Base-by-base conservation (phyloP, 495 filamentous ascomycete species). In the Pseudomonodictys pantanalensis region DNA sequence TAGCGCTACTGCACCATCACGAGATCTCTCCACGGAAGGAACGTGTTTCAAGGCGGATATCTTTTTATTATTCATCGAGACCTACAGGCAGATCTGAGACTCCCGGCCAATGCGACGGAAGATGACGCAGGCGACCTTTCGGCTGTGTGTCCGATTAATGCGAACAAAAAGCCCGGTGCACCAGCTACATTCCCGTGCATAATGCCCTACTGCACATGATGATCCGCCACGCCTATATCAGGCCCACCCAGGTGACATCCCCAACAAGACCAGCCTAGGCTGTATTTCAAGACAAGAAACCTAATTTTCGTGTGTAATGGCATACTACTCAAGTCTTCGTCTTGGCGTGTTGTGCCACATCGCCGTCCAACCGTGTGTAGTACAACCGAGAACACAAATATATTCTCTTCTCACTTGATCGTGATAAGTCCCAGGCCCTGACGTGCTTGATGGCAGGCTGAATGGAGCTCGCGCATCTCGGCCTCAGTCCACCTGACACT, bases 401-500 rank as follows among this genome's bases (percentile, higher is more conserved):
- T 23, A 39, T n/a, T n/a, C n/a, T n/a, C 52, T 49, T 53, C 58
- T 62, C 53, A 88, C 68, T 92, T 96, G 23, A 96, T 84, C 53
- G 78, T 81, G 68, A 96, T 77, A 66, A 97, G 95, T 5, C 85
- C 91, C 53, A 95, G 78, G 1, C 92, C 91, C 28, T 85, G 75
- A 33, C 91, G 81, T 0, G 92, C 91, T 35, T 75, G 74, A 56
- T 78, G 76, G 56, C 85, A 83, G 0, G 91, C 92, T 66, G 75
- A 80, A 69, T 81, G 86, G 64, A 96, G 70, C 35, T 81, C 83
- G 73, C 95, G 88, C 29, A 91, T 87, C 71, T 97, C 92, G 3
- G 67, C 75, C 71, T 96, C 91, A 10, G 92, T 96, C 92, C 92
- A 97, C 72, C 91, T 85, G 26, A 96, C 86, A 56, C 74, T 89